Base-by-base conservation (phyloP, 2,329 filamentous ascomycete genomes). In the Diplocarpon rosae region DNA sequence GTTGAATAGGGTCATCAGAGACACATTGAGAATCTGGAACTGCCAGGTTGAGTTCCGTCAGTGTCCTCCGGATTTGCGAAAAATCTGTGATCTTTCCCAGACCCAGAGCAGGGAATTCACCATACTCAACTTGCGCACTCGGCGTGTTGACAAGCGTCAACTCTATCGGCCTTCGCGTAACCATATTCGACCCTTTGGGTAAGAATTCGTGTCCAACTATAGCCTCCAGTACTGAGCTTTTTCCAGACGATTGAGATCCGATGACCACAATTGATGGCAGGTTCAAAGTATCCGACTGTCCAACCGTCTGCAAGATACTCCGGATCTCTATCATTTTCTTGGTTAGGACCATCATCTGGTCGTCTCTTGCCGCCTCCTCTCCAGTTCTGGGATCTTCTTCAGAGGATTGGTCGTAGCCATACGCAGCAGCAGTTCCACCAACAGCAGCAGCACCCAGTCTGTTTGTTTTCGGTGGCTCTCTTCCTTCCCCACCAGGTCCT, bases 281-380 rank as follows among this genome's bases (percentile, higher is more conserved):
- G 1, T 85, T 90, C 51, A 98, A 69, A 2, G 85, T 79, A 52
- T 83, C 87, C 0, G 89, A 93, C 68, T 98, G 90, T 29, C 89
- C 93, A 37, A 98, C 85, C 20, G 82, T 86, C 59, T 93, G 85
- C 17, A 98, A 72, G 45, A 98, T 86, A 54, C 82, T 89, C 54
- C 93, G 75, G 46, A 98, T 96, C 69, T 98, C 92, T 59, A 98
- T 98, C 92, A 98, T 98, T 68, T 96, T 96, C 69, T 92, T 90
- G 1, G 93, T 98, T 59, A 98, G 70, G 55, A 95, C 73, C 92
- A 98, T 98, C 90, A 98, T 98, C 65, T 98, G 92, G 62, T 98
- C 92, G 58, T 98, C 92, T 57, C 80, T 79, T 14, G 87, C 85
- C 39, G 75, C 72, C 59, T 84, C 78, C 45, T 82, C 77, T 15